phyloP scores from a whole-genome alignment of 2,329 filamentous ascomycete genomes.

The Paraconiothyrium sp. region DNA sequence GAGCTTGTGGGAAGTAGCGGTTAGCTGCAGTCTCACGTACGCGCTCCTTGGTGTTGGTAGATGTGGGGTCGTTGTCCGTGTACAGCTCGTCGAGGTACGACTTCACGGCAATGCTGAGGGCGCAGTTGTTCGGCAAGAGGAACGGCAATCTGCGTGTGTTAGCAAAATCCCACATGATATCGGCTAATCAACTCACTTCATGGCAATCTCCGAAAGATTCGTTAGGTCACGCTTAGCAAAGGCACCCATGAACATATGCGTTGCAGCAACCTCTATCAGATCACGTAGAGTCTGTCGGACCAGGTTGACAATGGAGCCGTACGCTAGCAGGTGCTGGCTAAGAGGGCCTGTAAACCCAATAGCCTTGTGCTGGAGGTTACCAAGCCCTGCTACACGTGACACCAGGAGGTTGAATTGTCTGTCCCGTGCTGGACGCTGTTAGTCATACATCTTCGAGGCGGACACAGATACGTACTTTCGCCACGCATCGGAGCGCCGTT shows the following conservation, averaged over 20 bases:
- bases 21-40: slow-evolving; percentile 62
- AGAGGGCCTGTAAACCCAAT: slow-evolving; percentile 95
- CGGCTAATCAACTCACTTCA: slow-evolving; percentile 66
- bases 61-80: slow-evolving; percentile 62
- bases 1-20: slow-evolving; percentile 69
- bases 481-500: slow-evolving; percentile 68
- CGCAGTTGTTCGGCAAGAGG: slow-evolving; percentile 74
- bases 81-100: slow-evolving; percentile 79
- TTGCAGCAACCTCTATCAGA: slow-evolving; percentile 82
- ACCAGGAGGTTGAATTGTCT: slow-evolving; percentile 82
- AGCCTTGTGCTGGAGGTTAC: slow-evolving; percentile 80
- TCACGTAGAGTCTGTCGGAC: slow-evolving; percentile 83
- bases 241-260: slow-evolving; percentile 81
- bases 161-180: slow-evolving; percentile 49
- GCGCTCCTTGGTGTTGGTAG: slow-evolving; percentile 58
- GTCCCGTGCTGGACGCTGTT: slow-evolving; percentile 68
- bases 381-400: slow-evolving; percentile 84
- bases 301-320: slow-evolving; percentile 82
- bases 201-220: slow-evolving; percentile 70
- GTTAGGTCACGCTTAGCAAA: slow-evolving; percentile 75
- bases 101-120: slow-evolving; percentile 80
- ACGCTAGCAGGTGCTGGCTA: slow-evolving; percentile 87
- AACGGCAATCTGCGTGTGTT: slow-evolving; percentile 65
- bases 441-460: slow-evolving; percentile 19
- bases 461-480: slow-evolving; percentile 37